These are phyloP conservation scores for Monilinia fructicola DNA, from an alignment of 2,329 filamentous ascomycete genomes.

Conservation along the genomic window DNA sequence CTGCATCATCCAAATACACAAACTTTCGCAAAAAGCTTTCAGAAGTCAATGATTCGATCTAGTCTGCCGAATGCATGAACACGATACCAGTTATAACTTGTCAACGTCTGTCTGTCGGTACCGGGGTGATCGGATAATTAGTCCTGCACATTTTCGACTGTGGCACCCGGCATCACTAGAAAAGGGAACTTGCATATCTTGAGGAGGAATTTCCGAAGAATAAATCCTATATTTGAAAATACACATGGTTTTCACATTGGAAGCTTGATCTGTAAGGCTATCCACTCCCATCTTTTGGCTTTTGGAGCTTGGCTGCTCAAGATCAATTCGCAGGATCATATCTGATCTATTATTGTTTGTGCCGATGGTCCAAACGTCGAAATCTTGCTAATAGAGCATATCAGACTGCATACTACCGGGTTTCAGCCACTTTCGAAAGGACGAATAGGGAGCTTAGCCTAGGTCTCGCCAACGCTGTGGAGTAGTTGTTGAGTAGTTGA, in stretches of 20 bases:
- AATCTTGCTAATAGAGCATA: constrained; percentile 35
- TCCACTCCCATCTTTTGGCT: constrained; percentile 10
- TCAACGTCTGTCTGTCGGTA: constrained; percentile 30
- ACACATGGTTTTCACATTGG: constrained; percentile 19
- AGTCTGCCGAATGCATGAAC: constrained; percentile 19
- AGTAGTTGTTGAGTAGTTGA: neutral
- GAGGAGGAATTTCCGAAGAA: constrained; percentile 21
- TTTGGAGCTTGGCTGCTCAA: neutral
- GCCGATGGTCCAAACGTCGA: constrained; percentile 31
- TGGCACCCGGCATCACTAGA: constrained; percentile 23
- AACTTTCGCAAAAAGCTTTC: neutral
- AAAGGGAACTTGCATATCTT: constrained; percentile 30
- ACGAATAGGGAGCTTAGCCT: neutral
- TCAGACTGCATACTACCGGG: constrained; percentile 34
- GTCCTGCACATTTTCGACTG: constrained; percentile 28
- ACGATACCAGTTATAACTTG: constrained; percentile 22
- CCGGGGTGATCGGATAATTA: constrained; percentile 33
- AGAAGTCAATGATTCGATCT: constrained; percentile 11
- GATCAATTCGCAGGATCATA: constrained; percentile 4
- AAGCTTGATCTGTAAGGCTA: constrained; percentile 24
- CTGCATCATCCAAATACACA: neutral
- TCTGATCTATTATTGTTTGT: constrained; percentile 25
- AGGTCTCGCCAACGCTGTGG: neutral
- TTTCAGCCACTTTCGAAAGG: constrained; percentile 30
- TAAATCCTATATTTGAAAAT: neutral